Conservation (phyloP, 441 rosid genomes). For the Capsella rubella region DNA sequence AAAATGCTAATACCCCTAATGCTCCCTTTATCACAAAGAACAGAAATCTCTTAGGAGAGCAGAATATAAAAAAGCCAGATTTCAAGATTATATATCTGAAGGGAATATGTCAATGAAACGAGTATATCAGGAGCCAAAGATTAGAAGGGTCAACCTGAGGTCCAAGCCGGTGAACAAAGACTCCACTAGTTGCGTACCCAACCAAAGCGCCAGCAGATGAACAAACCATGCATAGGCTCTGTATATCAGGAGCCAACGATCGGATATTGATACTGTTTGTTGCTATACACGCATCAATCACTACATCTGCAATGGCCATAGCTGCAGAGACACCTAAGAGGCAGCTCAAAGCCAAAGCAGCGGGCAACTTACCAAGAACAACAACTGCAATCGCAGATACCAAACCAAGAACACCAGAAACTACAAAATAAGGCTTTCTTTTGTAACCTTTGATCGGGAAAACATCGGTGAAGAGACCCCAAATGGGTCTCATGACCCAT, state of each 20-base stretch:
- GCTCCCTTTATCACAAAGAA: constrained; percentile 53
- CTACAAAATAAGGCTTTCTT: constrained; percentile 75
- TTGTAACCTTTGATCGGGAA: constrained; percentile 73
- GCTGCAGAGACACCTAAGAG: constrained; percentile 70
- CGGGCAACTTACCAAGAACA: constrained; percentile 54
- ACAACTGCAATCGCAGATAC: constrained; percentile 59
- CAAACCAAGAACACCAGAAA: constrained; percentile 70
- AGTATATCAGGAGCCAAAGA: not conserved
- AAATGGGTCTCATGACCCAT: constrained; percentile 83
- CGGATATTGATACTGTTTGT: constrained; percentile 64
- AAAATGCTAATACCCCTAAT: constrained; percentile 67
- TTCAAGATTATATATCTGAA: not conserved
- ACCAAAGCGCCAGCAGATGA: constrained; percentile 78
- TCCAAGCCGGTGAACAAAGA: constrained; percentile 73
- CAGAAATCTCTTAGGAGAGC: constrained; percentile 1
- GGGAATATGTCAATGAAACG: not conserved
- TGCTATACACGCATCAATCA: constrained; percentile 88
- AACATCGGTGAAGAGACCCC: constrained; percentile 84
- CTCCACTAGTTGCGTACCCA: constrained; percentile 58
- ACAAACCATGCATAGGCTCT: constrained; percentile 79
- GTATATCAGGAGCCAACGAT: constrained; percentile 80
- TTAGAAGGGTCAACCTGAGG: constrained; percentile 58
- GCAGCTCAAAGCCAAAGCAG: constrained; percentile 61
- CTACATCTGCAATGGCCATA: constrained; percentile 83
- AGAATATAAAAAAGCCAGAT: not conserved